Percentiles rank a stretch among this genome's conserved stretches.
phyloP scores from a whole-genome alignment of 495 filamentous ascomycete genomes.

The Aspergillus panamensis region DNA sequence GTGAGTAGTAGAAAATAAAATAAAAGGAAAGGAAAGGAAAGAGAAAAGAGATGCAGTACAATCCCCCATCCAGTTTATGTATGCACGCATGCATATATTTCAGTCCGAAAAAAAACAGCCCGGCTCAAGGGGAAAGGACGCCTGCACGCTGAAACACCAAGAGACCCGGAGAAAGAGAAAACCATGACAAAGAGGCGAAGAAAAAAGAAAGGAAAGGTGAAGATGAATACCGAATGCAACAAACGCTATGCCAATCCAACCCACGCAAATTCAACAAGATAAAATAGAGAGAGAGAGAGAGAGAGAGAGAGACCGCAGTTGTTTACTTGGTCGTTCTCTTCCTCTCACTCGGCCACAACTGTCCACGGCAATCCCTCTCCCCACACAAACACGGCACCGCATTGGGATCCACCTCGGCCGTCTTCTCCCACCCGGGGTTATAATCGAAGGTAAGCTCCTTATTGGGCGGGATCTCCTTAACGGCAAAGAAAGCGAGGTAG shows the following conservation, averaged over 20 bases:
- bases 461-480: conserved; percentile 59
- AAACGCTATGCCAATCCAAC: too few species aligned
- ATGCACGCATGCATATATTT: neutral
- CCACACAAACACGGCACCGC: conserved; percentile 67
- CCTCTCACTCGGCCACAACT: conserved; percentile 55
- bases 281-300: neutral
- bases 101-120: neutral
- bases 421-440: conserved; percentile 53
- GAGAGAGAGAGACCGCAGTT: neutral
- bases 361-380: conserved; percentile 61
- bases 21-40: too few species aligned
- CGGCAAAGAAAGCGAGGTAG: conserved; percentile 83
- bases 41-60: neutral
- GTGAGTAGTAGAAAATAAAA: too few species aligned
- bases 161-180: neutral
- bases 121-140: neutral
- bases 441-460: conserved; percentile 91
- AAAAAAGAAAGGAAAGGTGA: neutral
- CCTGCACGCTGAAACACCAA: neutral
- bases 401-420: conserved; percentile 48
- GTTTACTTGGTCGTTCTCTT: conserved; percentile 24
- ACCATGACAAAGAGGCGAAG: neutral
- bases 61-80: neutral
- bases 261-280: too few species aligned
- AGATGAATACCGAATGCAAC: neutral